Conservation (phyloP, 139 green algal species). For the Pleodorina starrii region DNA sequence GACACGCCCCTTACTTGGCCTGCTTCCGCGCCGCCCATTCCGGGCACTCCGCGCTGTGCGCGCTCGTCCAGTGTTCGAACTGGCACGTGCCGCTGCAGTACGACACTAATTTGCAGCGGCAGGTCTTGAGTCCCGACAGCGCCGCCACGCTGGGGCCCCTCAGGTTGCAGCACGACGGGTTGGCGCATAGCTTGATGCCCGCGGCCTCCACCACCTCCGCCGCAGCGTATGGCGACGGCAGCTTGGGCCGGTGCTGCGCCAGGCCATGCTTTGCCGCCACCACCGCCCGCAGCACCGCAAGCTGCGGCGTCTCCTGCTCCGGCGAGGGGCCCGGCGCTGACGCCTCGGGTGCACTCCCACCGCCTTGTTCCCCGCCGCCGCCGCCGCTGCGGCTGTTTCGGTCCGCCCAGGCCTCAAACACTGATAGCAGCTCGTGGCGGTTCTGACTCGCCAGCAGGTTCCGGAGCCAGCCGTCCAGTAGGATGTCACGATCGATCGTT, state of each 20-base stretch:
- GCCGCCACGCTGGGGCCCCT: background rate
- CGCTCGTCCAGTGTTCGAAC: background rate
- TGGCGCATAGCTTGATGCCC: background rate
- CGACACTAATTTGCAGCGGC: background rate
- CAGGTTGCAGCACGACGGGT: background rate
- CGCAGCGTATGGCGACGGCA: background rate
- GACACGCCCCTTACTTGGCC: too few relatives aligned
- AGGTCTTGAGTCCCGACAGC: background rate
- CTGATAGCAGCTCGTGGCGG: background rate
- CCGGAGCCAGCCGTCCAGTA: background rate
- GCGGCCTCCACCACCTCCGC: background rate
- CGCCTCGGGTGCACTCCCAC: background rate
- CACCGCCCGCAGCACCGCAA: background rate
- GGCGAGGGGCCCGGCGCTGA: background rate
- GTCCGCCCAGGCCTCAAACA: background rate
- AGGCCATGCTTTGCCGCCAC: background rate
- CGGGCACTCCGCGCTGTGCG: background rate
- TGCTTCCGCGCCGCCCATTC: too few relatives aligned
- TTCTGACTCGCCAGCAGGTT: background rate
- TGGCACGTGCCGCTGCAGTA: constrained; percentile 24
- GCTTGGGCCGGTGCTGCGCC: background rate
- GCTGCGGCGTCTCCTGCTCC: background rate
- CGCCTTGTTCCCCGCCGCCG: background rate
- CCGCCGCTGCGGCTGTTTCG: background rate
- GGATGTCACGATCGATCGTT: background rate